A percentile compares a stretch with the other conserved stretches of the same genome.
These are phyloP conservation scores for Bipolaris gigantea DNA, from an alignment of 2,329 filamentous ascomycete species.

Conservation along the genomic window DNA sequence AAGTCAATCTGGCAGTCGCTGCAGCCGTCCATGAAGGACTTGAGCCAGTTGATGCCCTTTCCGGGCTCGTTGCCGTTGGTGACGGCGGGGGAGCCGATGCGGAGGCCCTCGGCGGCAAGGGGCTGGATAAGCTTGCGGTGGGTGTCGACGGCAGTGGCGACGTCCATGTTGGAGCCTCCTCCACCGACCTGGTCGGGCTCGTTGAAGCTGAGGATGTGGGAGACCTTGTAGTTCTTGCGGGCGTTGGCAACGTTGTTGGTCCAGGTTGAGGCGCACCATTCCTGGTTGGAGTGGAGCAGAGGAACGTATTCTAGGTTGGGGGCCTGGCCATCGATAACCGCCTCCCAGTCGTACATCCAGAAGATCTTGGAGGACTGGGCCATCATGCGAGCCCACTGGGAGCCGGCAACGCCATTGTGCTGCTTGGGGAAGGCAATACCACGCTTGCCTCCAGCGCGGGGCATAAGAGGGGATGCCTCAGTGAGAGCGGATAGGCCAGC, in stretches of 20 bases:
- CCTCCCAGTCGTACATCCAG: conserved; percentile 72
- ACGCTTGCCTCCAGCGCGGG: conserved; percentile 32
- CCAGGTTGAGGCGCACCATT: conserved; percentile 36
- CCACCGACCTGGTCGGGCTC: conserved; percentile 43
- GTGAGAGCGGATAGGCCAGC: conserved; percentile 33
- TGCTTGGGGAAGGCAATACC: conserved; percentile 37
- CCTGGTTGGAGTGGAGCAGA: conserved; percentile 45
- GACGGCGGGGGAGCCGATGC: conserved; percentile 42
- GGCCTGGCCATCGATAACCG: conserved; percentile 46
- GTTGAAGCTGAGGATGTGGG: conserved; percentile 43
- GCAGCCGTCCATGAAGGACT: conserved; percentile 32
- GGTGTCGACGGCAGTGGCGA: conserved; percentile 22
- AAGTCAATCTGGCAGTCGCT: conserved; percentile 41
- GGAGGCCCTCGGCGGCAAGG: conserved; percentile 26
- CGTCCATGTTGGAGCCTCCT: conserved; percentile 34
- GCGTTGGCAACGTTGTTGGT: conserved; percentile 31
- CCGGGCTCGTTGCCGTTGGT: conserved; percentile 33
- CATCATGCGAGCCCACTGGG: conserved; percentile 28
- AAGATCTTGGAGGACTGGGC: conserved; percentile 43
- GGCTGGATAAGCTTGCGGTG: conserved; percentile 36
- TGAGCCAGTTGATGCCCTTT: conserved; percentile 39
- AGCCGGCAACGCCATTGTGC: conserved; percentile 26
- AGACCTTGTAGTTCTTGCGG: conserved; percentile 34
- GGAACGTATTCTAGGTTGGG: conserved; percentile 63
- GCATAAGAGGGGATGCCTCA: conserved; percentile 31